Percentiles rank a stretch among this genome's conserved stretches.
These are phyloP conservation scores for Smittium culicis DNA, from an alignment of 371 early-diverging fungal species.

Conservation along the genomic window DNA sequence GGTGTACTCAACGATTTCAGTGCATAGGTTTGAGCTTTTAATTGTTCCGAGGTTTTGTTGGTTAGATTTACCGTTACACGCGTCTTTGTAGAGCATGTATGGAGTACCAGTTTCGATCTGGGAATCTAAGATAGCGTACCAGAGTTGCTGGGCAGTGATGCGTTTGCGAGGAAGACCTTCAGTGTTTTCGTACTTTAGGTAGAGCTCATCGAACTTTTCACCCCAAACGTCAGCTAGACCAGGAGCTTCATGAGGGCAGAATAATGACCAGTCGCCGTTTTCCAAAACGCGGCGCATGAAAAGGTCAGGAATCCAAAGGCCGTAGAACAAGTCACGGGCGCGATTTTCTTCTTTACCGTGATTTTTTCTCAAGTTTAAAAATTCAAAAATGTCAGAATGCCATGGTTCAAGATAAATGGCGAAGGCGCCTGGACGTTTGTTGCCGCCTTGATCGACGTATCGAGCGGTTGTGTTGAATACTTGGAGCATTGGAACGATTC, in stretches of 20 bases:
- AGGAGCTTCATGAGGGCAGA: slow-evolving; percentile 95
- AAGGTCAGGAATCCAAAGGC: slow-evolving; percentile 98
- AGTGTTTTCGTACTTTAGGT: slow-evolving; percentile 75
- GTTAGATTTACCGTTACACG: slow-evolving; percentile 95
- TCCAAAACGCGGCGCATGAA: slow-evolving; percentile 97
- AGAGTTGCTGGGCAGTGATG: slow-evolving; percentile 95
- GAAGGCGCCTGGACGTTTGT: slow-evolving; percentile 98
- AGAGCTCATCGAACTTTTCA: slow-evolving; percentile 84
- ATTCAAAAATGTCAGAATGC: slow-evolving; percentile 98
- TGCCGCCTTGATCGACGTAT: slow-evolving; percentile 98
- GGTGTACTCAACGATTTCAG: slow-evolving; percentile 95
- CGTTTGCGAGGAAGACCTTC: slow-evolving; percentile 67
- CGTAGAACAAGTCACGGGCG: slow-evolving; percentile 95
- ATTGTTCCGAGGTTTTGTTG: slow-evolving; percentile 97
- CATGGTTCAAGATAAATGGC: slow-evolving; percentile 99
- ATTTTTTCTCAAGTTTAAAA: slow-evolving; percentile 97
- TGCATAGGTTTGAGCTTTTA: slow-evolving; percentile 68
- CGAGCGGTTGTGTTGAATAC: slow-evolving; percentile 97
- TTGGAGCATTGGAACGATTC: slow-evolving; percentile 96
- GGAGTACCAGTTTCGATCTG: slow-evolving; percentile 99
- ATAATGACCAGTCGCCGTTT: slow-evolving; percentile 91
- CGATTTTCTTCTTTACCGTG: slow-evolving; percentile 96
- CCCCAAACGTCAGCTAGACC: slow-evolving; percentile 91
- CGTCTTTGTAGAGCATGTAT: slow-evolving; percentile 99
- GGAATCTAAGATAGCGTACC: slow-evolving; percentile 95